phyloP scores from a whole-genome alignment of 2,329 filamentous ascomycete genomes.

The Scedosporium minutisporum region DNA sequence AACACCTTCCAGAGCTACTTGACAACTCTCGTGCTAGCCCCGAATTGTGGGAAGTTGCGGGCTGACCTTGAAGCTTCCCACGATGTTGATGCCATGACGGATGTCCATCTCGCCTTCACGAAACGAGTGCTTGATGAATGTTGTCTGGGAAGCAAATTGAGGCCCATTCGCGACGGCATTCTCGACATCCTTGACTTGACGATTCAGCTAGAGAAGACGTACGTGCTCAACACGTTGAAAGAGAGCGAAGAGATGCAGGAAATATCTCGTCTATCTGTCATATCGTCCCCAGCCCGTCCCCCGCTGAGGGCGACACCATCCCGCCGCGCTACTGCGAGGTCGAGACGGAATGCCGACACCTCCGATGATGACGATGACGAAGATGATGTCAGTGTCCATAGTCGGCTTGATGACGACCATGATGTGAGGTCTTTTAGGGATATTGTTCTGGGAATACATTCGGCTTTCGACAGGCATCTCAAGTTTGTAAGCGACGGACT shows the following conservation, averaged over 20 bases:
- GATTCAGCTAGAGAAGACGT: slow-evolving; percentile 56
- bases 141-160: slow-evolving; percentile 58
- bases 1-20: slow-evolving; percentile 68
- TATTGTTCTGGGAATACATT: slow-evolving; percentile 45
- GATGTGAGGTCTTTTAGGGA: slow-evolving; percentile 35
- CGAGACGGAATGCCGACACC: slow-evolving; percentile 14
- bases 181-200: slow-evolving; percentile 69
- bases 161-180: slow-evolving; percentile 61
- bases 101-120: slow-evolving; percentile 55
- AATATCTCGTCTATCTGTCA: slow-evolving; percentile 26
- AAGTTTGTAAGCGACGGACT: slow-evolving; percentile 65
- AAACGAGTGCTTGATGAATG: slow-evolving; percentile 56
- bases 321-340: slow-evolving; percentile 8
- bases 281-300: slow-evolving; percentile 18
- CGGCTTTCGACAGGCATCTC: slow-evolving; percentile 55
- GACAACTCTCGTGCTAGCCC: slow-evolving; percentile 59
- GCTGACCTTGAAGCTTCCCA: slow-evolving; percentile 47
- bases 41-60: slow-evolving; percentile 47
- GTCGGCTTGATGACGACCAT: slow-evolving; percentile 1
- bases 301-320: slow-evolving; percentile 1
- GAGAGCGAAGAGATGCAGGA: slow-evolving; percentile 23
- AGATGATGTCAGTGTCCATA: slow-evolving; percentile 12
- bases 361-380: slow-evolving; percentile 28
- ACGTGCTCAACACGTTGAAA: slow-evolving; percentile 28
- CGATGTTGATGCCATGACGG: slow-evolving; percentile 76